A percentile compares a stretch with the other conserved stretches of the same genome.
Evolutionary conservation across 257 asterid genomes (phyloP).

Genomic region (Eucommia ulmoides): DNA sequence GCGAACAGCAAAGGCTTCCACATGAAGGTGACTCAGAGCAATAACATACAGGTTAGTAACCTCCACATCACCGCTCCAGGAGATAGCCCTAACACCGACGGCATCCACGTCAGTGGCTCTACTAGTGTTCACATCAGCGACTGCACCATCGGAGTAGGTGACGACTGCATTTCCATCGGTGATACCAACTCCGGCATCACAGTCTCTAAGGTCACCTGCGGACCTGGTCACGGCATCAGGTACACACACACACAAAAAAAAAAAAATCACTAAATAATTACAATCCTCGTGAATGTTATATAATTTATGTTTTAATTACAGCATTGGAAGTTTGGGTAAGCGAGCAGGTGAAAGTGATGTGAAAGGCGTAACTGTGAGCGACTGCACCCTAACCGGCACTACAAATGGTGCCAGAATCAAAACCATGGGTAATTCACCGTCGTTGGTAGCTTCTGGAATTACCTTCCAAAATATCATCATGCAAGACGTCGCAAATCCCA

Average conservation of each 20-base stretch:
- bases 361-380: not conserved
- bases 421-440: not conserved
- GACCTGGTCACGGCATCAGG: constrained; percentile 37
- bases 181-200: constrained; percentile 7
- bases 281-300: too few species aligned
- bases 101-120: constrained; percentile 41
- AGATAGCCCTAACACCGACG: constrained; percentile 77
- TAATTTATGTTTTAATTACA: too few species aligned
- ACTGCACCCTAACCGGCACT: not conserved
- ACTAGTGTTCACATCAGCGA: constrained; percentile 23
- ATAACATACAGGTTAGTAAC: constrained; percentile 12
- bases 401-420: not conserved
- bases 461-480: too few species aligned
- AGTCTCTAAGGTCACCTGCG: constrained; percentile 14
- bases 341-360: not conserved
- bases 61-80: constrained; percentile 47
- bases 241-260: not conserved
- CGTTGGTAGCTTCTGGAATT: not conserved
- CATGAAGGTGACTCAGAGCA: constrained; percentile 30
- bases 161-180: constrained; percentile 24
- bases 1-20: constrained; percentile 65
- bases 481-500: not conserved
- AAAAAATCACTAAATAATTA: too few species aligned
- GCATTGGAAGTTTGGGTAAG: not conserved
- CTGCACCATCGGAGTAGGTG: constrained; percentile 30